Base-by-base conservation (phyloP, 306 rosid genomes). In the Fragaria nilgerrensis region DNA sequence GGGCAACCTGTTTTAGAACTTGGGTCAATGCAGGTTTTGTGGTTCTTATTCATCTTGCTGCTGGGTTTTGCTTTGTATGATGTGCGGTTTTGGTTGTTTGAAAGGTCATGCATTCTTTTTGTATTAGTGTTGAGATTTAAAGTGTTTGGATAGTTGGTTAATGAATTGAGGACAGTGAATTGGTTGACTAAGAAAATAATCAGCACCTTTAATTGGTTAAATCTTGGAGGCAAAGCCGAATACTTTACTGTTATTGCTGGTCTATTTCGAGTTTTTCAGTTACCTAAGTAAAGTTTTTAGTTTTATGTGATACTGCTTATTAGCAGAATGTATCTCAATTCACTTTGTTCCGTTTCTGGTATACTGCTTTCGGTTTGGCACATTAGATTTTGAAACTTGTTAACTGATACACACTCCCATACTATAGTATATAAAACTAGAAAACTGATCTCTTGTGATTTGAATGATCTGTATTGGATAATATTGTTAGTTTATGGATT, bases 401-500 rank as follows among this genome's bases (percentile, higher is more conserved):
- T 27, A 25, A 23, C 13, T 23, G 0, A 59, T 4, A 59, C 36
- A 25, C 1, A 8, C 19, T 25, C 36, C 36, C 17, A 4, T 59
- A 16, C 68, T 29, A 58, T n/a, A 22, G 32, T n/a, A 58, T 72
- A 56, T 34, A 32, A 9, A 53, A 48, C 15, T 11, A 5, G 64
- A 36, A 52, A 12, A 12, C 22, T 72, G 49, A 44, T 9, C 16
- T 3, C 25, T 58, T 25, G 43, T 2, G 12, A 25, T 20, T 75
- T 16, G 70, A 25, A 78, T 37, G n/a, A 23, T 47, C 3, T 32
- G 63, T 45, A 48, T 41, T 71, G 72, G 15, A n/a, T 78, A 19
- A 68, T 53, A 20, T 64, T 36, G 72, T 73, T 64, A 58, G 69
- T 65, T 16, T 23, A 78, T 78, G 68, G 56, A 64, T 83, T 80